Evolutionary conservation across 331 rosid species (phyloP).

Genomic region (Phaseolus coccineus): DNA sequence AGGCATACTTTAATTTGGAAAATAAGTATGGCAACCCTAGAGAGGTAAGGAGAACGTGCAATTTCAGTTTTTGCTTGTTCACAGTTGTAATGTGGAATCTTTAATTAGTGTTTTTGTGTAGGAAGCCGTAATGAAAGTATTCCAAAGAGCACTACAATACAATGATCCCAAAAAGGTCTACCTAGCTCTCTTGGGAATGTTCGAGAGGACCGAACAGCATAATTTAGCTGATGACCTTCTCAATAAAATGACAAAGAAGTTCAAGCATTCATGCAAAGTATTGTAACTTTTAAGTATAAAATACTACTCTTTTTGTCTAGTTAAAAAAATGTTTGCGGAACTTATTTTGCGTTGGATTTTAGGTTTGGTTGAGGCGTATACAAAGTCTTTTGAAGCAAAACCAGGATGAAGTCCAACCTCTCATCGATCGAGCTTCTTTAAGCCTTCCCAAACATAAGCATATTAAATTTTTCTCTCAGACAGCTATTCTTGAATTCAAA

Average conservation of each 20-base stretch:
- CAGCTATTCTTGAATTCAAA: slow-evolving; percentile 91
- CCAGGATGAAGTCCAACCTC: slow-evolving; percentile 64
- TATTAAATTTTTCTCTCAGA: slow-evolving; percentile 79
- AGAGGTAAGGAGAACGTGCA: slow-evolving; percentile 57
- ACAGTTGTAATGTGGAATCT: slow-evolving; percentile 14
- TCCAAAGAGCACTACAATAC: slow-evolving; percentile 80
- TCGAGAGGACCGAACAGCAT: slow-evolving; percentile 81
- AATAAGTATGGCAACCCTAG: slow-evolving; percentile 85
- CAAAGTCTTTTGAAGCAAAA: slow-evolving; percentile 65
- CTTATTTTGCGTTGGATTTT: slow-evolving; percentile 40
- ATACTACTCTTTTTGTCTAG: slow-evolving; percentile 3
- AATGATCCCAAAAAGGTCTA: slow-evolving; percentile 81
- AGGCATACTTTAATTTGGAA: slow-evolving; percentile 92
- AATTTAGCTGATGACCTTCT: slow-evolving; percentile 77
- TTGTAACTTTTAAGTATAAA: slow-evolving; percentile 31
- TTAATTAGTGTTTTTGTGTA: slow-evolving; percentile 47
- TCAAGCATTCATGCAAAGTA: slow-evolving; percentile 96
- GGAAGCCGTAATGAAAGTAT: slow-evolving; percentile 85
- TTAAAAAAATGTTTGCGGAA: background rate
- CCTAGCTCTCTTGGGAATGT: slow-evolving; percentile 85
- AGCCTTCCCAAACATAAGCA: slow-evolving; percentile 83
- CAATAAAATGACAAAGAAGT: slow-evolving; percentile 81
- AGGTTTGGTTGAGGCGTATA: slow-evolving; percentile 90
- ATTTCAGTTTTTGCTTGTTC: slow-evolving; percentile 24
- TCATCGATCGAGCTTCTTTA: slow-evolving; percentile 64